Conservation (phyloP, 495 filamentous ascomycete species). For the Glutinoglossum americanum region DNA sequence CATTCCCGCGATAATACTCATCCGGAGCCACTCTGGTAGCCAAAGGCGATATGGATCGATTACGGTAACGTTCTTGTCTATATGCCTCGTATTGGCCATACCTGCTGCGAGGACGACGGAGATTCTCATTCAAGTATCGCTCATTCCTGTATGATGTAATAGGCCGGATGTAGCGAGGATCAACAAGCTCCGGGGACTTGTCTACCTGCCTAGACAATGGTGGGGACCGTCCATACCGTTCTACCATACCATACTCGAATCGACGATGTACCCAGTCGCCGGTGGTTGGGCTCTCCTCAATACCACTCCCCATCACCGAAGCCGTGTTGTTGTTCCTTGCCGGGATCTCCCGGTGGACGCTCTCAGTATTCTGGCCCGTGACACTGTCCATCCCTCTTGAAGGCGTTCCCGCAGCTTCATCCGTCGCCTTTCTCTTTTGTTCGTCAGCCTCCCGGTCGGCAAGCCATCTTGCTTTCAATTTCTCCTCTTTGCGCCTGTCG, state of each 20-base stretch:
- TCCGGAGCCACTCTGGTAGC: not conserved
- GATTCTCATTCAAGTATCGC: not conserved
- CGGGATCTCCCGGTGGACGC: not conserved
- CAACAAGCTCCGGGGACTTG: not conserved
- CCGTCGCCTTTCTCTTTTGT: not conserved
- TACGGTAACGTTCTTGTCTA: not conserved
- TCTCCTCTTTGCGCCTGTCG: conserved; percentile 1
- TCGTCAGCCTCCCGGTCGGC: not conserved
- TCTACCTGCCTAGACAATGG: not conserved
- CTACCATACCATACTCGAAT: not conserved
- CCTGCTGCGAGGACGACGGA: not conserved
- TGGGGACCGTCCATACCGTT: not conserved
- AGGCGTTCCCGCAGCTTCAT: not conserved
- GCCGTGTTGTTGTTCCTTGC: not conserved
- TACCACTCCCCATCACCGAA: not conserved
- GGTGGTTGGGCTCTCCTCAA: not conserved
- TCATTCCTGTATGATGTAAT: not conserved
- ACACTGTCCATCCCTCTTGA: not conserved
- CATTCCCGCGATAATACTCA: not conserved
- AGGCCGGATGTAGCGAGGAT: not conserved
- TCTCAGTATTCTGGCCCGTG: not conserved
- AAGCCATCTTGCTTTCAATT: not conserved
- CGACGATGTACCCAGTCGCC: not conserved
- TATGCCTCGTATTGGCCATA: conserved; percentile 1
- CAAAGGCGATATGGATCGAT: conserved; percentile 1